A percentile compares a stretch with the other conserved stretches of the same genome.
These are phyloP conservation scores for Didymella sp. DNA, from an alignment of 2,329 filamentous ascomycete genomes.

Conservation along the genomic window DNA sequence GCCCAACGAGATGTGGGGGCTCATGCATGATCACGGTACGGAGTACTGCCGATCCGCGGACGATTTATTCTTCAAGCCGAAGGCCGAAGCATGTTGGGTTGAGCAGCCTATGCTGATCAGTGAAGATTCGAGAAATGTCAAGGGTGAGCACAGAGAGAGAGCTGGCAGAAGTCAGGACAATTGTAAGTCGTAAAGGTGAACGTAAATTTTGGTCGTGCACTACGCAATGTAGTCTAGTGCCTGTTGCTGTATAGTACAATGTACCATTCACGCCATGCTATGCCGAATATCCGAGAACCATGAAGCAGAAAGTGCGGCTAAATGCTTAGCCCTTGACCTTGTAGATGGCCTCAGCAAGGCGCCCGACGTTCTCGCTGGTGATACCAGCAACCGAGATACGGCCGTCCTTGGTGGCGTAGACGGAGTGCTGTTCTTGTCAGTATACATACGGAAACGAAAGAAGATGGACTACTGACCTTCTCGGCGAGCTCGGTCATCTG, in stretches of 20 bases:
- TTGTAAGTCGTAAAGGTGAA: conserved; percentile 1
- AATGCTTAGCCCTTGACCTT: conserved; percentile 71
- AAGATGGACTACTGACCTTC: conserved; percentile 64
- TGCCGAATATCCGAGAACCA: conserved; percentile 20
- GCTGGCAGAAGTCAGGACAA: background rate
- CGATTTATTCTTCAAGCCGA: background rate
- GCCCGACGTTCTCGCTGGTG: conserved; percentile 78
- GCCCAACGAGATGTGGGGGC: conserved; percentile 8
- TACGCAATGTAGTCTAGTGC: conserved; percentile 16
- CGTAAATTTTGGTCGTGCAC: conserved; percentile 14
- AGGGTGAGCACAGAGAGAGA: background rate
- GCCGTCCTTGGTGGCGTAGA: conserved; percentile 95
- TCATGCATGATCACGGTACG: background rate
- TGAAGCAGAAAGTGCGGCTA: conserved; percentile 12
- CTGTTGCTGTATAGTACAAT: conserved; percentile 28
- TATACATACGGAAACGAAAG: background rate
- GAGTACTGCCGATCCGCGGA: conserved; percentile 1
- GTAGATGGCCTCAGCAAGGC: conserved; percentile 83
- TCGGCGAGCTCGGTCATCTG: conserved; percentile 92
- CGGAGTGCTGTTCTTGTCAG: conserved; percentile 70
- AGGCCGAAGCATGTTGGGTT: background rate
- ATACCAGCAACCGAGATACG: conserved; percentile 87
- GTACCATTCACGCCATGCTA: conserved; percentile 29
- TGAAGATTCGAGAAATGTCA: conserved; percentile 1
- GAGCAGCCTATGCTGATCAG: background rate